These are phyloP conservation scores for Salix caprea DNA, from an alignment of 345 rosid genomes.

Conservation along the genomic window DNA sequence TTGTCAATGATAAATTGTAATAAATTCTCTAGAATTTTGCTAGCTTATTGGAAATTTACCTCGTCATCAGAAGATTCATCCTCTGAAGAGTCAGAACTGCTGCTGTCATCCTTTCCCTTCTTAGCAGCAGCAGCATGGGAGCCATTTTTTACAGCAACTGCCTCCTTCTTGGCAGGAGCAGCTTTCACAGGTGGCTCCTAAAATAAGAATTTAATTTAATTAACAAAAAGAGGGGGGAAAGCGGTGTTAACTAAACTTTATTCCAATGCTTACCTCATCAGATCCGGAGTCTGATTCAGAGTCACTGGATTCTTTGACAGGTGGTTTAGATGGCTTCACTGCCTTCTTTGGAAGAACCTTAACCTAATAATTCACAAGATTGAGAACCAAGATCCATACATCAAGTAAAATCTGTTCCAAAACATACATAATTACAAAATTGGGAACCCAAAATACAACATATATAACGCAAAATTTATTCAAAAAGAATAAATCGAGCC, in stretches of 20 bases:
- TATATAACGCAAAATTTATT: neutral
- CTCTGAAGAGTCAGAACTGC: conserved; percentile 15
- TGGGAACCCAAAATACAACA: neutral
- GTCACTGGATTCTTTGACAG: conserved; percentile 3
- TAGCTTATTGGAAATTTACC: neutral
- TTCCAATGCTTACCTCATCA: neutral
- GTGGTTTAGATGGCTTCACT: neutral
- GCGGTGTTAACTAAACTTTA: neutral
- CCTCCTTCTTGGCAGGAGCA: conserved; percentile 22
- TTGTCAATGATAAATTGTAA: neutral
- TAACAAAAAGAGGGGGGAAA: neutral
- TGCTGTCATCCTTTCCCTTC: conserved; percentile 12
- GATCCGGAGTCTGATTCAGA: conserved; percentile 1
- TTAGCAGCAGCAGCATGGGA: conserved; percentile 2
- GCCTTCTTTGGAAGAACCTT: neutral
- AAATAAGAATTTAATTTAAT: neutral
- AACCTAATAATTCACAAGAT: neutral
- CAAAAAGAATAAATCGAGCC: neutral
- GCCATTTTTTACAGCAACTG: conserved; percentile 16
- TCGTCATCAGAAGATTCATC: conserved; percentile 18
- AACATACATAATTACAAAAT: neutral
- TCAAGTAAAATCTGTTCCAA: neutral
- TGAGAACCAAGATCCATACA: neutral
- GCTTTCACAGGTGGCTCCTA: conserved; percentile 30
- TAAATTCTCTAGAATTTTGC: no score